Base-by-base conservation (phyloP, 345 rosid species). In the Eucalyptus sp. region DNA sequence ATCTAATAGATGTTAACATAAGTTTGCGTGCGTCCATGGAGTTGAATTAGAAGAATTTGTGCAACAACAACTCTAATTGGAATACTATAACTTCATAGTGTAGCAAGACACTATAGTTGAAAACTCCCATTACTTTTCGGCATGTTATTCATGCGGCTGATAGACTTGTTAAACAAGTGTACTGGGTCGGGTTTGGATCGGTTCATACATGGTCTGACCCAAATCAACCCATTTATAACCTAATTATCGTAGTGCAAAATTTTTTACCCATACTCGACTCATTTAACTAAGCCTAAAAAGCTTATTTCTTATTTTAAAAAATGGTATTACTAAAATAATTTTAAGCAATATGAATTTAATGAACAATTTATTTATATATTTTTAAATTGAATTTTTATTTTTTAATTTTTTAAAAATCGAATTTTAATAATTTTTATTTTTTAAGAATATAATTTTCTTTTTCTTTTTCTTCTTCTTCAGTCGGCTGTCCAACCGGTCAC, bases 401-500 rank as follows among this genome's bases (percentile, higher is more conserved):
- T 51, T 51, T 6, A 2, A 4, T 41, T 50, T 50, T 17, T 7
- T 3, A 17, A 51, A 51, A 52, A 52, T 52, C 2, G 9, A 52
- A 18, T 52, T 52, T 52, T 52, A 52, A 52, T 7, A 18, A 51
- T 17, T 52, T 51, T 51, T 51, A 51, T 51, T 51, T 51, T 51
- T 51, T 51, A 3, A 51, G 22, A 51, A 51, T 51, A 51, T 51
- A 17, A 16, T 3, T 51, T 51, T 6, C 6, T 0, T 43, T 50
- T 50, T 50, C 0, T 51, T 51, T 51, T 18, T 18, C 56, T 7
- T 52, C 24, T 52, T 52, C 56, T 52, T 18, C 2, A 52, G 2
- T 0, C 0, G 4, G 4, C 0, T 7, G 2, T 52, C 1, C 10
- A 1, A 7, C 0, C 0, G 4, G 0, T 17, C 1, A 0, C 56